Evolutionary conservation across 73 alveolate genomes (phyloP), one percentile per base, ranked within the genome.

Genomic region (Symbiodinium pilosum): DNA sequence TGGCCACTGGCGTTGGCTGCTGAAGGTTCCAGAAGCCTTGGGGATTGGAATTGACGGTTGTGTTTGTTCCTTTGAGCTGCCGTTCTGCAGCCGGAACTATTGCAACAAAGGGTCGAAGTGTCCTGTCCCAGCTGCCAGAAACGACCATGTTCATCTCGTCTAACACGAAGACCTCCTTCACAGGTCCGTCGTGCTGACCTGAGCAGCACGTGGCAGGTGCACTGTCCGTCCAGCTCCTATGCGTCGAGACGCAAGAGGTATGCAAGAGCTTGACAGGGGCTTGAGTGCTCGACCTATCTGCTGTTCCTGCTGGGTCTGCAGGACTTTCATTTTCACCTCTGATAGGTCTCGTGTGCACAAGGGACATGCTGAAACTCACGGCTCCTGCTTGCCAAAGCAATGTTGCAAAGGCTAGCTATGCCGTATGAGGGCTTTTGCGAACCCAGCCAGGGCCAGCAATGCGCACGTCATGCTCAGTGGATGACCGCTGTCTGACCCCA

Each of bases 61-160:
- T 18, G 75, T 18, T 18, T 54, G 75, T 14, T 34, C 83, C 7
- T 28, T 34, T 68, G 32, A 32, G 83, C 83, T 11, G 21, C 83
- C 39, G 41, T 5, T 8, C 34, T 34, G 4, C 30, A 32, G 8
- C 32, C 59, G 14, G 59, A 47, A 6, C 16, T 3, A 59, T 18
- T 87, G 93, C 77, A 2, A 88, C 75, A 73, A n/a, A 69, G 89
- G 4, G 30, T 11, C 97, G 73, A 40, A 91, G 54, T 30, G 97
- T 91, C 89, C 98, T 77, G 56, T 93, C 98, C 98, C 98, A 93
- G 98, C 98, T 93, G 36, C 98, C 98, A n/a, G 98, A 93, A 3
- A 93, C 98, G 18, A 93, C 98, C 98, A 93, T 93, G 85, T 93
- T 93, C 98, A 93, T 93, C 47, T 93, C 98, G 51, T 93, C 98